Conservation (phyloP, 1,284 basidiomycete species). For the Meripilus lineatus region DNA sequence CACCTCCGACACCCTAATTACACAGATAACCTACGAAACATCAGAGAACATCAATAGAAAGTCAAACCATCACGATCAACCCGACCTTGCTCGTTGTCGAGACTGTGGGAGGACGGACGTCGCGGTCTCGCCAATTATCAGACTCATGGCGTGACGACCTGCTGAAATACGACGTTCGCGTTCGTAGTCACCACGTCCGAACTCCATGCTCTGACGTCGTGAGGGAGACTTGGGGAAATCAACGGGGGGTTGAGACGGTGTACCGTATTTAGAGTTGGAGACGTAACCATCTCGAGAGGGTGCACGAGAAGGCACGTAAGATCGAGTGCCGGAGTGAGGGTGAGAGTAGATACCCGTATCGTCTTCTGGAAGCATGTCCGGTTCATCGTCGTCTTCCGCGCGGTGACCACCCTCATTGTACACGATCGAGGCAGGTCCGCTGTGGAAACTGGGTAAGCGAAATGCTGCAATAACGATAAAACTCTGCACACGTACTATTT, state of each 20-base stretch:
- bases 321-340: constrained; percentile 20
- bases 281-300: constrained; percentile 24
- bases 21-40: no score
- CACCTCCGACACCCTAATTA: no score
- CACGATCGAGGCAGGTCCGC: constrained; percentile 72
- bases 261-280: constrained; percentile 12
- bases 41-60: no score
- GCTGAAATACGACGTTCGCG: constrained; percentile 7
- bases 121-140: not conserved
- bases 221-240: constrained; percentile 14
- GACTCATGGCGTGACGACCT: not conserved
- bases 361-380: constrained; percentile 28
- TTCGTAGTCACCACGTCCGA: constrained; percentile 14
- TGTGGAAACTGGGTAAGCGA: constrained; percentile 23
- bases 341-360: constrained; percentile 21
- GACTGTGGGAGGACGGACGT: no score
- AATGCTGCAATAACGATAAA: constrained; percentile 1
- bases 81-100: no score
- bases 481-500: constrained; percentile 49
- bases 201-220: constrained; percentile 13
- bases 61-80: no score
- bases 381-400: constrained; percentile 60
- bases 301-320: constrained; percentile 22
- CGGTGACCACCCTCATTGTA: constrained; percentile 75
- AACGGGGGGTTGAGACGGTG: constrained; percentile 16